Evolutionary conservation across 2,329 filamentous ascomycete species (phyloP).

Genomic region (Clarireedia hainanense): DNA sequence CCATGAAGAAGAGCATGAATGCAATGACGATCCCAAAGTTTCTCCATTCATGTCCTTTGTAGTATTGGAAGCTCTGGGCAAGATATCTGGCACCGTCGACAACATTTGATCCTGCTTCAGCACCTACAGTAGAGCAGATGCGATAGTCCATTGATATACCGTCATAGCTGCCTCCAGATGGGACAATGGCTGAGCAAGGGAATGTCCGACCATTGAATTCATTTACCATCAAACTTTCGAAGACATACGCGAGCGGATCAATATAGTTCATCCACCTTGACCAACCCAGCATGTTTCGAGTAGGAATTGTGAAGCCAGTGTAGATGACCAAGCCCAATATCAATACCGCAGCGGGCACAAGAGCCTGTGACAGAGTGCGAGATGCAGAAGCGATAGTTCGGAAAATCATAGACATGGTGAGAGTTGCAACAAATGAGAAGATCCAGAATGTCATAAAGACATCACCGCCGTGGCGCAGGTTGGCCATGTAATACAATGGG

Average conservation of each 20-base stretch:
- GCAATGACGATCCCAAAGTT: conserved; percentile 63
- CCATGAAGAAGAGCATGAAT: conserved; percentile 55
- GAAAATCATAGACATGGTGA: conserved; percentile 76
- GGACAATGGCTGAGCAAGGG: conserved; percentile 20
- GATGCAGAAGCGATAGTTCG: conserved; percentile 70
- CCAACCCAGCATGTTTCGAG: conserved; percentile 63
- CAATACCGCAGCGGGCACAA: conserved; percentile 51
- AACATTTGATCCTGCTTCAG: conserved; percentile 40
- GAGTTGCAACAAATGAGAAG: conserved; percentile 22
- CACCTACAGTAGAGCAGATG: conserved; percentile 53
- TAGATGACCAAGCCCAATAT: conserved; percentile 26
- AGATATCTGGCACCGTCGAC: conserved; percentile 48
- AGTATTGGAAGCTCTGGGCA: conserved; percentile 47
- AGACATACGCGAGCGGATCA: conserved; percentile 59
- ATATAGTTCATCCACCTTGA: conserved; percentile 72
- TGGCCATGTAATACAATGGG: conserved; percentile 79
- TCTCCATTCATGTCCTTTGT: conserved; percentile 36
- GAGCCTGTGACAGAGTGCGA: conserved; percentile 57
- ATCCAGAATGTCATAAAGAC: conserved; percentile 72
- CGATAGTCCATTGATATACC: conserved; percentile 11
- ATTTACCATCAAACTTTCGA: conserved; percentile 76
- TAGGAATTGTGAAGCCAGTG: conserved; percentile 36
- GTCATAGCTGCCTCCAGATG: conserved; percentile 11
- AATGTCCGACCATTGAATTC: conserved; percentile 49
- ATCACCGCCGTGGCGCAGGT: conserved; percentile 64